phyloP scores from a whole-genome alignment of 2,329 filamentous ascomycete species.

The Ilyonectria destructans region DNA sequence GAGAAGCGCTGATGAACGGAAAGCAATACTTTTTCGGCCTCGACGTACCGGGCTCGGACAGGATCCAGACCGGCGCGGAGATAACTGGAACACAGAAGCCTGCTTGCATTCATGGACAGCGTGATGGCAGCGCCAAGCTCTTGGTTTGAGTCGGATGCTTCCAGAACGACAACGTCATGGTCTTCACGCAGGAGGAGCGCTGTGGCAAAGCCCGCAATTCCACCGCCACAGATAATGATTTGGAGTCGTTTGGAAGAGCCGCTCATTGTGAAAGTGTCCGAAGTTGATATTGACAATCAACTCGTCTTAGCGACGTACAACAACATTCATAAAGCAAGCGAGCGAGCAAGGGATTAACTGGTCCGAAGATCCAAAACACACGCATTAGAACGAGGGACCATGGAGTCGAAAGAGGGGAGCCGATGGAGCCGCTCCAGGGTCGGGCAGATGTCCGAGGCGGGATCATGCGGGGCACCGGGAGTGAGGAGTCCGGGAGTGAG shows the following conservation, averaged over 20 bases:
- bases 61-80: conserved; percentile 3
- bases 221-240: background rate
- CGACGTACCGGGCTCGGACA: background rate
- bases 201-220: conserved; percentile 2
- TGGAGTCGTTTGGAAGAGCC: background rate
- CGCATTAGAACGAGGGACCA: background rate
- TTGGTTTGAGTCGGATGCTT: background rate
- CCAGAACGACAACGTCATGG: background rate
- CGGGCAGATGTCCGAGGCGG: background rate
- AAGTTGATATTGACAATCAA: background rate
- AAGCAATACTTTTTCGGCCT: background rate
- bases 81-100: conserved; percentile 3
- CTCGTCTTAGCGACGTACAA: background rate
- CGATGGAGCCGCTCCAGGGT: background rate
- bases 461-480: no score
- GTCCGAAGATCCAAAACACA: background rate
- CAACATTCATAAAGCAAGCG: background rate
- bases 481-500: background rate
- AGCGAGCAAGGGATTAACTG: background rate
- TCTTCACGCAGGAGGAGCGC: background rate
- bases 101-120: background rate
- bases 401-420: background rate
- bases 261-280: background rate
- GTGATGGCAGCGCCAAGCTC: background rate
- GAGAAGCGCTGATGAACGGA: background rate